Evolutionary conservation across 2,329 filamentous ascomycete species (phyloP).

Genomic region (Elsinoe necatrix): DNA sequence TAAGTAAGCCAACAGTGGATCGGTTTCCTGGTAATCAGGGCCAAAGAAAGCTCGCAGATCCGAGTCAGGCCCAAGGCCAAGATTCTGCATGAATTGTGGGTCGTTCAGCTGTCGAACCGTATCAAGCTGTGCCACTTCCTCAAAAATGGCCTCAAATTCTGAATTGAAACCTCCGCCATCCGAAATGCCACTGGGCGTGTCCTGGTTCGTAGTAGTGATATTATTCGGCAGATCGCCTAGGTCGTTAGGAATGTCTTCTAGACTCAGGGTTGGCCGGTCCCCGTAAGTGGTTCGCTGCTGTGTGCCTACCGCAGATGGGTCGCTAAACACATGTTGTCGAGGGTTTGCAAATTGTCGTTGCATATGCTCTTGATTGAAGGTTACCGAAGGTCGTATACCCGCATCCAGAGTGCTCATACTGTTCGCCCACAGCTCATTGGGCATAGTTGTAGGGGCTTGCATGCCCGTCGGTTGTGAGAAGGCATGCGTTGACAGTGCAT

Average conservation of each 20-base stretch:
- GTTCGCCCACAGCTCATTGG: background rate
- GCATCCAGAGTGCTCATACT: background rate
- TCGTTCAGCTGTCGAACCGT: slow-evolving; percentile 45
- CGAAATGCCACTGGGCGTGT: slow-evolving; percentile 12
- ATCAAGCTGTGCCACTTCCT: slow-evolving; percentile 50
- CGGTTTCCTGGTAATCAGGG: slow-evolving; percentile 35
- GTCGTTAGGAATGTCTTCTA: no score
- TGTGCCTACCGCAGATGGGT: background rate
- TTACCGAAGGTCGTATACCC: background rate
- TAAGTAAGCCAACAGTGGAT: slow-evolving; percentile 33
- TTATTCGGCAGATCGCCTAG: background rate
- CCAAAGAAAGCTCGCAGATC: slow-evolving; percentile 48
- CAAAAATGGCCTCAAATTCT: slow-evolving; percentile 36
- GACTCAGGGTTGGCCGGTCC: background rate
- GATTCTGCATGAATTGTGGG: slow-evolving; percentile 57
- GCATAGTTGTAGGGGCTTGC: background rate
- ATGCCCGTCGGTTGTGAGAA: no score
- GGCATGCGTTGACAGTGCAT: background rate
- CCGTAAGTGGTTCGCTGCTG: background rate
- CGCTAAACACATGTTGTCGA: background rate
- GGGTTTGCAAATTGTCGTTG: background rate
- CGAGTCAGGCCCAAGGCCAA: slow-evolving; percentile 56
- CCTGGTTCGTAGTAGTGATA: background rate
- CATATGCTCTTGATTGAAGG: background rate
- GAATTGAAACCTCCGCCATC: slow-evolving; percentile 8